These are phyloP conservation scores for Fusarium drepaniforme DNA, from an alignment of 2,329 filamentous ascomycete species.

Conservation along the genomic window DNA sequence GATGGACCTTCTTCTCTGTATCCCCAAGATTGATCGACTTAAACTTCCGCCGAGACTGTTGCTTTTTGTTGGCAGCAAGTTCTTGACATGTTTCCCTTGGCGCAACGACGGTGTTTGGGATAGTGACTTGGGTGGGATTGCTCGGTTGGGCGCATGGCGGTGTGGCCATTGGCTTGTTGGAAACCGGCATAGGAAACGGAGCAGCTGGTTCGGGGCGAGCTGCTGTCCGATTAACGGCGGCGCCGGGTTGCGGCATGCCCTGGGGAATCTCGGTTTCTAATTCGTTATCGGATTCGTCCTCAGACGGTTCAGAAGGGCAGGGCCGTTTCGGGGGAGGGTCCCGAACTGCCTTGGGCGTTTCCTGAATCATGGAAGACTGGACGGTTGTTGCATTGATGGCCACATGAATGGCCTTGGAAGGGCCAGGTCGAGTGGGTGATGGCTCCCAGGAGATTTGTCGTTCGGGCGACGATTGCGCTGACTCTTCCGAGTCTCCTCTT, in stretches of 20 bases:
- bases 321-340: constrained; percentile 12
- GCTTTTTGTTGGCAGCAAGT: constrained; percentile 6
- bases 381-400: constrained; percentile 8
- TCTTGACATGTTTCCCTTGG: constrained; percentile 2
- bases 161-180: constrained; percentile 37
- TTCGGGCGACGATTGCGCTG: constrained; percentile 18
- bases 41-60: constrained; percentile 40
- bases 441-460: constrained; percentile 34
- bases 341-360: constrained; percentile 40
- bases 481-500: neutral
- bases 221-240: constrained; percentile 43
- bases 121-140: constrained; percentile 33
- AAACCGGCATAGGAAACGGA: constrained; percentile 28
- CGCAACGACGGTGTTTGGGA: constrained; percentile 31
- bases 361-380: constrained; percentile 39
- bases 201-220: constrained; percentile 29
- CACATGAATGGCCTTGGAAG: neutral
- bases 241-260: constrained; percentile 33
- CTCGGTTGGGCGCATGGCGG: constrained; percentile 50
- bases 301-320: constrained; percentile 24
- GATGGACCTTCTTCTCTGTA: constrained; percentile 28
- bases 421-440: constrained; percentile 23
- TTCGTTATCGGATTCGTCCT: constrained; percentile 49
- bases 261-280: constrained; percentile 52
- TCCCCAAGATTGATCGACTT: constrained; percentile 33